These are phyloP conservation scores for Penicillium sp. DNA, from an alignment of 2,329 filamentous ascomycete species.

Conservation along the genomic window DNA sequence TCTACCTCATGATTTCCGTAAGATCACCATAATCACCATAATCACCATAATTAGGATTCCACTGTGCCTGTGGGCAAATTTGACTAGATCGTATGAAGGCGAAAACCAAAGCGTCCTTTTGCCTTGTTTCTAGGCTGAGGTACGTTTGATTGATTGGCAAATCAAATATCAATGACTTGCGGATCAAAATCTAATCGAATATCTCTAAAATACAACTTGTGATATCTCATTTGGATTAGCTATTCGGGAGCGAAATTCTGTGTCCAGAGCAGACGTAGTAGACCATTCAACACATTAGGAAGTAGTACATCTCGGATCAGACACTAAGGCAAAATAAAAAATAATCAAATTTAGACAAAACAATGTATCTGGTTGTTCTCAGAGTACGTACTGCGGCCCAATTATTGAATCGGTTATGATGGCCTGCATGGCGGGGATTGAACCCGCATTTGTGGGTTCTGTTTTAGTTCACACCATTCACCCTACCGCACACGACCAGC, in stretches of 20 bases:
- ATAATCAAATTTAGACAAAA: background rate
- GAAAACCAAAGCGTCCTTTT: background rate
- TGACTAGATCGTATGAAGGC: background rate
- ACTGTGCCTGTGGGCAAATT: background rate
- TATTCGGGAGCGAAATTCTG: background rate
- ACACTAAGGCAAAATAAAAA: background rate
- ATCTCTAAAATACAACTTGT: no score
- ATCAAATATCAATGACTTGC: background rate
- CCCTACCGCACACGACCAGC: no score
- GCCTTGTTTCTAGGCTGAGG: no score
- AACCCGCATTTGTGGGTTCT: no score
- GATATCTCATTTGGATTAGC: no score
- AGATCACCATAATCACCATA: no score
- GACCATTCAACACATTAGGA: background rate
- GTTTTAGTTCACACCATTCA: background rate
- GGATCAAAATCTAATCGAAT: background rate
- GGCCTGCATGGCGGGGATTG: background rate
- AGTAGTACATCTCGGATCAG: background rate
- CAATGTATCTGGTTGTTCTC: background rate
- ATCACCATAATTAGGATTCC: background rate
- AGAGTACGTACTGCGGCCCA: background rate
- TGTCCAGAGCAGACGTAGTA: no score
- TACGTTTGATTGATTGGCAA: background rate
- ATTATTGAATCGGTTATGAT: background rate
- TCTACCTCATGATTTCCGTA: background rate